Evolutionary conservation across 352 stramenopile genomes (phyloP), one percentile per base, ranked within the genome.

Genomic region (Sclerospora graminicola): DNA sequence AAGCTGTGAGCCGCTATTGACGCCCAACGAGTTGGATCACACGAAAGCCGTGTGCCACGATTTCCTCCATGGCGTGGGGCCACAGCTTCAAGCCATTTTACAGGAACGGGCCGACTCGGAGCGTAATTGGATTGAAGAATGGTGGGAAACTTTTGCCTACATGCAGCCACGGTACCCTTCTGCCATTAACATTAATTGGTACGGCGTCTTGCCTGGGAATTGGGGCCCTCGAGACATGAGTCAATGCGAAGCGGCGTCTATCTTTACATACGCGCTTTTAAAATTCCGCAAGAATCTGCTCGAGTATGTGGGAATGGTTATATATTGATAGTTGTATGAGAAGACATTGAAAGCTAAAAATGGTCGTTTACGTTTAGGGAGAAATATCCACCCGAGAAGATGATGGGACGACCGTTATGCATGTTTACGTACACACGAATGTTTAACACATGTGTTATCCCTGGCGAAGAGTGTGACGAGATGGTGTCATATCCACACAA

Each of bases 151-250:
- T 2, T 82, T 97, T 26, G 94, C 84, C 46, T 99, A 99, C 72
- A 51, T 99, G 45, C 84, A 97, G 58, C 82, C 79, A 50, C 75
- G 81, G 14, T 97, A 98, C 60, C 91, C 93, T 37, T 93, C 95
- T 28, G 89, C 95, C 14, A 91, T 98, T 57, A 98, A 98, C 60
- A 92, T 98, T 48, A 97, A 93, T 46, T 99, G 97, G 81, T 98
- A 97, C 67, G 96, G 96, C 60, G 89, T 98, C 28, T 81, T 99
- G 35, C 75, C 80, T 0, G 94, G 97, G 45, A 93, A 91, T 46
- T 93, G 82, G 82, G 82, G 82, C 0, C 78, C 94, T 5, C 67
- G 88, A 24, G 78, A 98, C 21, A 83, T 99, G 58, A 94, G 84
- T 50, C 84, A 94, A 23, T 82, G 85, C 43, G 89, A 96, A 48